These are phyloP conservation scores for Rheum nobile DNA, from an alignment of 148 eudicot genomes.

Conservation along the genomic window DNA sequence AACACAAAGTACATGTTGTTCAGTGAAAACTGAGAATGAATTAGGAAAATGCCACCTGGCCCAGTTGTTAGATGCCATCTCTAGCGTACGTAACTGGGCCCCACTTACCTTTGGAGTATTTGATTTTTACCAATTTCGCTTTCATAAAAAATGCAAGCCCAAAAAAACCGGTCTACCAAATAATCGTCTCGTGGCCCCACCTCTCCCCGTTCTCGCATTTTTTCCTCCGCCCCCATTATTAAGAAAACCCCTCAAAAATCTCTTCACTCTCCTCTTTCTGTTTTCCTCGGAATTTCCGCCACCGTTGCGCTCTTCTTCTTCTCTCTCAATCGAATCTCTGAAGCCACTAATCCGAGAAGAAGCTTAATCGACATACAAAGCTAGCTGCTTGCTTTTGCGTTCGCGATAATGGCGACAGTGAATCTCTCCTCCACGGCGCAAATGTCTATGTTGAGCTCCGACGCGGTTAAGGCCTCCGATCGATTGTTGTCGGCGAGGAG, in stretches of 20 bases:
- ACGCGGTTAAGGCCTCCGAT: conserved; percentile 1
- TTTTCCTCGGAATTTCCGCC: conserved; percentile 1
- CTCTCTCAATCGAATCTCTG: neutral
- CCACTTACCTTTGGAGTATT: neutral
- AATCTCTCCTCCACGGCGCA: neutral
- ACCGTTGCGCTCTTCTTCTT: neutral
- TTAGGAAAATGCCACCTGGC: neutral
- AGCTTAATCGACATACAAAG: neutral
- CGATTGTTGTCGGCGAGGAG: neutral
- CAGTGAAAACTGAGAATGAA: too few species aligned
- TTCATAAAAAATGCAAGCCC: neutral
- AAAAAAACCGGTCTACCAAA: neutral
- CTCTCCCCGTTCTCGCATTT: neutral
- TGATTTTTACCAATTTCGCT: neutral
- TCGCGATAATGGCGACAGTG: neutral
- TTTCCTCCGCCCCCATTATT: neutral
- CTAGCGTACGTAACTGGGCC: too few species aligned
- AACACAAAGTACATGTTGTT: too few species aligned
- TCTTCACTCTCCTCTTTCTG: neutral
- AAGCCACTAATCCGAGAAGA: neutral
- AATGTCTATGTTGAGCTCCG: neutral
- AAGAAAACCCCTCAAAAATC: neutral
- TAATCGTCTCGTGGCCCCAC: neutral
- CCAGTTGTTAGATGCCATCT: too few species aligned
- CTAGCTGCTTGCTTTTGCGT: neutral